These are phyloP conservation scores for Monilinia fructigena DNA, from an alignment of 2,329 filamentous ascomycete genomes.

Conservation along the genomic window DNA sequence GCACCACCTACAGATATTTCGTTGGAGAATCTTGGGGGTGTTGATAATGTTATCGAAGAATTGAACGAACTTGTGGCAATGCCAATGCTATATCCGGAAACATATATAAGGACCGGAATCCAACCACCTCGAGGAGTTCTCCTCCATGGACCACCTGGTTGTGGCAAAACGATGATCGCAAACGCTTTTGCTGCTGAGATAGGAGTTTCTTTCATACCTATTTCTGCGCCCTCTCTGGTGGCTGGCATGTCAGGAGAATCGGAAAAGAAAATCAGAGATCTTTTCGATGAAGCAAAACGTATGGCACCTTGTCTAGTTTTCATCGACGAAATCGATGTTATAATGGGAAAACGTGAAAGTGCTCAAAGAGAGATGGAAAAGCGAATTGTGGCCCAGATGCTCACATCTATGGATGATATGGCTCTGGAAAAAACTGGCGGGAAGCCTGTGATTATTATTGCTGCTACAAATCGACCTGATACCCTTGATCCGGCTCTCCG, in stretches of 20 bases:
- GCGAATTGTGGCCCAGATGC: slow-evolving; percentile 77
- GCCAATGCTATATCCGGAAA: slow-evolving; percentile 66
- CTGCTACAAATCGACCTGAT: slow-evolving; percentile 85
- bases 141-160: slow-evolving; percentile 79
- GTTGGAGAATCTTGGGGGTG: slow-evolving; percentile 71
- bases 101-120: slow-evolving; percentile 63
- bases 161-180: slow-evolving; percentile 82
- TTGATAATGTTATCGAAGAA: slow-evolving; percentile 68
- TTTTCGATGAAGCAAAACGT: slow-evolving; percentile 83
- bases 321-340: slow-evolving; percentile 88
- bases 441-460: slow-evolving; percentile 83
- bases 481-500: slow-evolving; percentile 77
- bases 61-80: slow-evolving; percentile 70
- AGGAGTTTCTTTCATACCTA: slow-evolving; percentile 74
- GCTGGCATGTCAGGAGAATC: slow-evolving; percentile 88
- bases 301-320: slow-evolving; percentile 88
- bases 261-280: slow-evolving; percentile 79
- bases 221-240: slow-evolving; percentile 78
- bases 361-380: slow-evolving; percentile 88
- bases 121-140: slow-evolving; percentile 73
- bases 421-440: slow-evolving; percentile 68
- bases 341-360: slow-evolving; percentile 81
- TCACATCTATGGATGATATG: slow-evolving; percentile 83
- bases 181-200: slow-evolving; percentile 75
- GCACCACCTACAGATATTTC: slow-evolving; percentile 66